Percentiles rank a stretch among this genome's conserved stretches.
These are phyloP conservation scores for Babesia bovis DNA, from an alignment of 169 alveolate genomes.

Conservation along the genomic window DNA sequence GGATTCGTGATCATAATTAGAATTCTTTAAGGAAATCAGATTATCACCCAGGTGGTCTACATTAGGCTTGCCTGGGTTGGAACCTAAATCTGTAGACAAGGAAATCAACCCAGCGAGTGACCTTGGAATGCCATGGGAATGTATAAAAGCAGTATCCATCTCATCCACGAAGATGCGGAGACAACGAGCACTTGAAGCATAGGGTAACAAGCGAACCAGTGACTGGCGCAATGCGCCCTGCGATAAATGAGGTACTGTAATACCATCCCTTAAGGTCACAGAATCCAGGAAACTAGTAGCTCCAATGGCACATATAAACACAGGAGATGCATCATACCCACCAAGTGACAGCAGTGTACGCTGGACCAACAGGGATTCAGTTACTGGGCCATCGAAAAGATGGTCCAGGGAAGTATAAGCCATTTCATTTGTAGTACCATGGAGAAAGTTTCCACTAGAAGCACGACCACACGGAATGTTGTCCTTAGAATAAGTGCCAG, in stretches of 20 bases:
- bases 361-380: constrained; percentile 12
- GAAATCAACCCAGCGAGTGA: background rate
- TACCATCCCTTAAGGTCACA: background rate
- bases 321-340: constrained; percentile 23
- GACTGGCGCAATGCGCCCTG: background rate
- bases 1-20: background rate
- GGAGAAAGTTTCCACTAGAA: no score
- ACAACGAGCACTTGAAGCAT: constrained; percentile 14
- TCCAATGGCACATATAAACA: background rate
- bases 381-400: constrained; percentile 7
- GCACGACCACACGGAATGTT: no score
- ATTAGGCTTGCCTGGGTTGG: background rate
- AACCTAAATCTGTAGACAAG: background rate
- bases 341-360: constrained; percentile 16
- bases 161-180: background rate
- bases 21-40: no score
- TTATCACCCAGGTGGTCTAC: no score
- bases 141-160: background rate
- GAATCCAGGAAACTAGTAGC: background rate
- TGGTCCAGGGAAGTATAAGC: no score
- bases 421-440: no score
- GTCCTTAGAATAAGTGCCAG: no score
- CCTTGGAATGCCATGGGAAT: background rate
- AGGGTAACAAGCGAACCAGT: background rate
- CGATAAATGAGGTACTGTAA: constrained; percentile 20